Conservation (phyloP, 2,329 filamentous ascomycete genomes). For the Cercospora janseana region DNA sequence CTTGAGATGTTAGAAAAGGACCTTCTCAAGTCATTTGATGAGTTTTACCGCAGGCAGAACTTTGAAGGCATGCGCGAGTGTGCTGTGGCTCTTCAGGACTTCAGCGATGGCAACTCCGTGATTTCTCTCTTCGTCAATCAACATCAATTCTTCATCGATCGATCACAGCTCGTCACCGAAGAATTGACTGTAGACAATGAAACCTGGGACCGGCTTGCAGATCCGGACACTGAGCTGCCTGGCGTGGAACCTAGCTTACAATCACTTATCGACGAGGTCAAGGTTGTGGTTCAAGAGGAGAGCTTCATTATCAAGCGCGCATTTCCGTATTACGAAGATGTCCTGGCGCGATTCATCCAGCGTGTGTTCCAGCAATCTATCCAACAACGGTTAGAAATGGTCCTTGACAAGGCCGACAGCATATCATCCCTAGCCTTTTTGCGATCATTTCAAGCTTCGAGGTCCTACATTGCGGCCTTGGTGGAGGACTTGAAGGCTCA, state of each 20-base stretch:
- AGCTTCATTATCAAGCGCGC: conserved; percentile 95
- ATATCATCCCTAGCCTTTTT: conserved; percentile 91
- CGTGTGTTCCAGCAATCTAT: conserved; percentile 97
- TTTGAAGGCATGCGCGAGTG: conserved; percentile 99
- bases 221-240: conserved; percentile 88
- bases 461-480: conserved; percentile 80
- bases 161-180: conserved; percentile 85
- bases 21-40: conserved; percentile 91
- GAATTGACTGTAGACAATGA: conserved; percentile 73
- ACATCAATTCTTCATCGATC: conserved; percentile 98
- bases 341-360: conserved; percentile 88
- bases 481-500: conserved; percentile 93
- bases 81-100: conserved; percentile 88
- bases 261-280: conserved; percentile 89
- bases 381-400: conserved; percentile 91
- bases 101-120: conserved; percentile 92
- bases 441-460: conserved; percentile 83
- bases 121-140: conserved; percentile 97
- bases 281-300: conserved; percentile 93
- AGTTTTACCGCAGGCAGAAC: conserved; percentile 91
- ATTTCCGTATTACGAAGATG: conserved; percentile 94
- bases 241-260: conserved; percentile 90
- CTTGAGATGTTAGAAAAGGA: conserved; percentile 95
- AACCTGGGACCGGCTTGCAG: conserved; percentile 84
- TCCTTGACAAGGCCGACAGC: conserved; percentile 88